Conservation (phyloP, 108 stramenopile genomes). For the Discostella stelligeroides region DNA sequence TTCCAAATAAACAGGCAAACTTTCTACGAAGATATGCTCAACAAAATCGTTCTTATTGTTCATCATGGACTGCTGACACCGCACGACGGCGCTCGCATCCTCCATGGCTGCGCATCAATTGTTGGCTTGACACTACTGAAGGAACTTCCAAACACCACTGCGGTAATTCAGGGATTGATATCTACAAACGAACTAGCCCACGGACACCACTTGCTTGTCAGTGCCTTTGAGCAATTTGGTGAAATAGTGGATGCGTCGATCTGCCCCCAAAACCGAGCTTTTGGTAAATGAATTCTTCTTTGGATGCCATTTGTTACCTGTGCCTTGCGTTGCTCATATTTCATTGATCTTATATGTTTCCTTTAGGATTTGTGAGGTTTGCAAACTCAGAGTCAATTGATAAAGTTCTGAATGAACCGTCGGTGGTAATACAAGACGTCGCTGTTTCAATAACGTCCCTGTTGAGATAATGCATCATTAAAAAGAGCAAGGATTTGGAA, state of each 20-base stretch:
- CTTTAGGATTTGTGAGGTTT: constrained; percentile 76
- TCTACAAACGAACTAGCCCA: constrained; percentile 64
- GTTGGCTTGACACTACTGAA: constrained; percentile 70
- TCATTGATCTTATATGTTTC: too few species aligned
- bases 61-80: constrained; percentile 61
- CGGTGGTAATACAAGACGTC: constrained; percentile 83
- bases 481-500: constrained; percentile 1
- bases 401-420: constrained; percentile 56
- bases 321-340: neutral
- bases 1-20: constrained; percentile 36
- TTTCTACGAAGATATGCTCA: constrained; percentile 75
- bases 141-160: constrained; percentile 64
- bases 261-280: constrained; percentile 72
- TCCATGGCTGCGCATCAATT: constrained; percentile 80
- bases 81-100: constrained; percentile 69
- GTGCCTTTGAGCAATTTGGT: constrained; percentile 69
- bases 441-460: constrained; percentile 44
- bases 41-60: constrained; percentile 75
- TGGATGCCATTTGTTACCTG: neutral
- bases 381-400: constrained; percentile 61
- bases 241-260: constrained; percentile 77
- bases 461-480: neutral
- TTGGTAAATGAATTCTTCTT: constrained; percentile 51
- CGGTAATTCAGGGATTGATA: constrained; percentile 75
- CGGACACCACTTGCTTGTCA: constrained; percentile 39